Conservation (phyloP, 805 yeast genomes). For the Wickerhamomyces rabaulensis region DNA sequence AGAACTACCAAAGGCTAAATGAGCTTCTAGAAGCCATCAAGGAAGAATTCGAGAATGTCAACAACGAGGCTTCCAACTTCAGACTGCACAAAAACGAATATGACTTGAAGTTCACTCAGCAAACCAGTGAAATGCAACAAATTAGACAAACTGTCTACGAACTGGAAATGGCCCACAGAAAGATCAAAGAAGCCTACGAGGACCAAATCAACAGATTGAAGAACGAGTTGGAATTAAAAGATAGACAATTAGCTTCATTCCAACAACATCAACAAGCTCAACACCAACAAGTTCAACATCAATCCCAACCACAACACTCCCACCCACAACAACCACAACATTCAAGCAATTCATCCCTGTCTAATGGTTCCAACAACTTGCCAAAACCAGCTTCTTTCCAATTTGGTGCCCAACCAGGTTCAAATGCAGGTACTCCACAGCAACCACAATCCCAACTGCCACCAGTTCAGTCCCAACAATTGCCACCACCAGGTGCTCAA, state of each 20-base stretch:
- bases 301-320: conserved; percentile 4
- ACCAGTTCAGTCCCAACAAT: conserved; percentile 28
- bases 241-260: conserved; percentile 43
- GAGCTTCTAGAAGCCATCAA: conserved; percentile 90
- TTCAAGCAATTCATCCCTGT: conserved; percentile 15
- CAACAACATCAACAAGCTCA: conserved; percentile 41
- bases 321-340: conserved; percentile 21
- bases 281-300: conserved; percentile 20
- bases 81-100: conserved; percentile 90
- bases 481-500: conserved; percentile 20
- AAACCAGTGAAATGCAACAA: conserved; percentile 88
- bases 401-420: conserved; percentile 3
- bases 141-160: conserved; percentile 92
- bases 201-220: conserved; percentile 85
- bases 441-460: conserved; percentile 30
- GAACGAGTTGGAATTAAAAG: conserved; percentile 77
- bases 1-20: conserved; percentile 38
- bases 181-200: conserved; percentile 93
- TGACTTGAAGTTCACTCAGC: conserved; percentile 86
- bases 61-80: conserved; percentile 79
- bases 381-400: conserved; percentile 19
- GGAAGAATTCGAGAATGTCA: conserved; percentile 81
- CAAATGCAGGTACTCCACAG: conserved; percentile 24
- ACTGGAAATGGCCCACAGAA: conserved; percentile 88
- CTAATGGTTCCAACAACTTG: conserved; percentile 21